A percentile compares a stretch with the other conserved stretches of the same genome.
Evolutionary conservation across 2,329 filamentous ascomycete species (phyloP).

Genomic region (Colletotrichum sojae): DNA sequence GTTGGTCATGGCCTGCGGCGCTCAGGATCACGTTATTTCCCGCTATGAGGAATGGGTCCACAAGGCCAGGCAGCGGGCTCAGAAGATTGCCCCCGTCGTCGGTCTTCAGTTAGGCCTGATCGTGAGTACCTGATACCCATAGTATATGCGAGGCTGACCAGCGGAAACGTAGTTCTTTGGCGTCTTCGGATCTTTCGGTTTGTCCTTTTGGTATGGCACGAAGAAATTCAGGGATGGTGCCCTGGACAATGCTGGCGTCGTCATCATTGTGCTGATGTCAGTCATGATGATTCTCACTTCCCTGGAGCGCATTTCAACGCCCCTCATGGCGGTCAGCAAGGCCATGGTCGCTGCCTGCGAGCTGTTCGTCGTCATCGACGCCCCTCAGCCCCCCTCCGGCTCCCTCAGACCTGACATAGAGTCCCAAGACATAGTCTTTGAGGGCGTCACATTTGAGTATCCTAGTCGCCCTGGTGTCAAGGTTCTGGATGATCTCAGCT

Average conservation of each 20-base stretch:
- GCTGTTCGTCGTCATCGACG: slow-evolving; percentile 49
- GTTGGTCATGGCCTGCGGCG: slow-evolving; percentile 61
- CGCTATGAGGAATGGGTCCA: slow-evolving; percentile 56
- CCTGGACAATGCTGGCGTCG: slow-evolving; percentile 53
- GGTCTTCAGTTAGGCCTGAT: slow-evolving; percentile 51
- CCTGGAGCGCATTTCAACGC: slow-evolving; percentile 54
- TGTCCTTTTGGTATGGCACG: slow-evolving; percentile 61
- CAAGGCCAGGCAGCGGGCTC: slow-evolving; percentile 51
- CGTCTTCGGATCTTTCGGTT: slow-evolving; percentile 53
- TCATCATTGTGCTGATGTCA: slow-evolving; percentile 56
- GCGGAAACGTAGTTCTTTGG: slow-evolving; percentile 47
- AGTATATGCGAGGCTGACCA: not conserved
- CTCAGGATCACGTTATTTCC: slow-evolving; percentile 52
- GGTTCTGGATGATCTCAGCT: slow-evolving; percentile 51
- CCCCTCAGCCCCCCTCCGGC: slow-evolving; percentile 42
- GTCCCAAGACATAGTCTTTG: slow-evolving; percentile 41
- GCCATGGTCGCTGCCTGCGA: slow-evolving; percentile 48
- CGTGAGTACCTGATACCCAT: slow-evolving; percentile 3
- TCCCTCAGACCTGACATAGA: slow-evolving; percentile 44
- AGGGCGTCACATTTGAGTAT: slow-evolving; percentile 46
- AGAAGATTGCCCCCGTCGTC: slow-evolving; percentile 52
- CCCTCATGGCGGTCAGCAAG: slow-evolving; percentile 53
- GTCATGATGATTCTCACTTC: slow-evolving; percentile 55
- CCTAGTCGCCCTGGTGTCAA: slow-evolving; percentile 49
- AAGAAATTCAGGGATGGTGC: slow-evolving; percentile 51